These are phyloP conservation scores for Spiraea crenata DNA, from an alignment of 331 rosid genomes.

Conservation along the genomic window DNA sequence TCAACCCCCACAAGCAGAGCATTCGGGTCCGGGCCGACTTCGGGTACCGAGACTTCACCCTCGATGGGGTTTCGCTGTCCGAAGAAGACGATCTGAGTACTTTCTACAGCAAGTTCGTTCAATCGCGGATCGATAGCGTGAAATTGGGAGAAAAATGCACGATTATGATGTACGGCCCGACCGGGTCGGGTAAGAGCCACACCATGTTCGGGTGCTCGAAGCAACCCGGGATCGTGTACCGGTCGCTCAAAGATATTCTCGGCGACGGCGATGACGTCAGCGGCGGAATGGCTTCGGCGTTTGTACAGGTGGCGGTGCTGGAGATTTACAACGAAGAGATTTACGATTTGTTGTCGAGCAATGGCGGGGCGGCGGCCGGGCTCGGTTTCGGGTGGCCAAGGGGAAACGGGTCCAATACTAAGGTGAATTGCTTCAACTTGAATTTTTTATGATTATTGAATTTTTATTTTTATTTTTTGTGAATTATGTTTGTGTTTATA, in stretches of 20 bases:
- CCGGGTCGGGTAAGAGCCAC: conserved; percentile 97
- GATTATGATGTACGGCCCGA: conserved; percentile 96
- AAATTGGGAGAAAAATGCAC: conserved; percentile 90
- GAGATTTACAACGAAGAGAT: conserved; percentile 98
- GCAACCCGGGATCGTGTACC: conserved; percentile 88
- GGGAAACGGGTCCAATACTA: conserved; percentile 57
- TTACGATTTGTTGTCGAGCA: conserved; percentile 66
- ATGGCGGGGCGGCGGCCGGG: conserved; percentile 66
- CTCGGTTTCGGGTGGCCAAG: conserved; percentile 79
- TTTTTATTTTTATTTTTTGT: background rate
- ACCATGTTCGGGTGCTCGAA: conserved; percentile 89
- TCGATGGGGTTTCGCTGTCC: conserved; percentile 89
- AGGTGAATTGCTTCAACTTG: conserved; percentile 37
- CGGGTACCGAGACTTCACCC: conserved; percentile 88
- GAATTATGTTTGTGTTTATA: background rate
- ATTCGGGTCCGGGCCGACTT: conserved; percentile 84
- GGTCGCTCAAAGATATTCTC: conserved; percentile 79
- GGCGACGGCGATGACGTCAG: conserved; percentile 52
- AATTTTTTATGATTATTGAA: conserved; percentile 12
- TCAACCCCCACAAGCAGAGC: conserved; percentile 42
- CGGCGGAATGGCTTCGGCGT: conserved; percentile 43
- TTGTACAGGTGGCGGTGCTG: conserved; percentile 81
- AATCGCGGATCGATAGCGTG: conserved; percentile 74
- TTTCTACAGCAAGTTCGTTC: conserved; percentile 70
- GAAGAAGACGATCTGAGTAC: conserved; percentile 76